Conservation (phyloP, 495 filamentous ascomycete species). For the Talaromyces nanjingensis region DNA sequence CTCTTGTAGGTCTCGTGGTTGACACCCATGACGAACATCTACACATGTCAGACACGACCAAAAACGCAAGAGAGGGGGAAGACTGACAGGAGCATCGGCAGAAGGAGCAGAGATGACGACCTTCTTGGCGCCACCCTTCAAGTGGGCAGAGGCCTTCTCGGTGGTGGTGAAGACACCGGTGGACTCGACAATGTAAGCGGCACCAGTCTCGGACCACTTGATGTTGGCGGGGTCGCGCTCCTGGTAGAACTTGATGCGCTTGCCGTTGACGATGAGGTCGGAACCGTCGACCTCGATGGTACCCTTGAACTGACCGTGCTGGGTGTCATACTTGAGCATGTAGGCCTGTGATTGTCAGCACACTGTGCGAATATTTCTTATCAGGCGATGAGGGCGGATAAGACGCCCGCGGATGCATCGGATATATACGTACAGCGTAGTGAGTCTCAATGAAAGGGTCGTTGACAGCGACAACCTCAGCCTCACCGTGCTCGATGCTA, state of each 20-base stretch:
- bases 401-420: neutral
- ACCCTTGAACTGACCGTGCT: slow-evolving; percentile 96
- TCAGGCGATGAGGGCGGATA: neutral
- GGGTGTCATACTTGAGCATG: slow-evolving; percentile 99
- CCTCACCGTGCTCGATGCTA: slow-evolving; percentile 75
- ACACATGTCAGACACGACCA: neutral
- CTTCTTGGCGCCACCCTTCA: slow-evolving; percentile 99
- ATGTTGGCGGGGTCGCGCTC: slow-evolving; percentile 88
- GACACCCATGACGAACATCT: slow-evolving; percentile 99
- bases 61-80: neutral
- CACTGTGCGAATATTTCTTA: neutral
- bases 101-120: slow-evolving; percentile 99
- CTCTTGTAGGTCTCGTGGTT: slow-evolving; percentile 90
- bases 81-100: slow-evolving; percentile 71
- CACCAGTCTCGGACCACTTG: slow-evolving; percentile 84
- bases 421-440: slow-evolving; percentile 75
- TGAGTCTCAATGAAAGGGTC: slow-evolving; percentile 98
- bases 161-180: slow-evolving; percentile 99
- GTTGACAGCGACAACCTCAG: slow-evolving; percentile 93
- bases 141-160: slow-evolving; percentile 89
- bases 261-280: slow-evolving; percentile 87
- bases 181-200: slow-evolving; percentile 95
- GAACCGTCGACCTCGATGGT: slow-evolving; percentile 64
- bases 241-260: slow-evolving; percentile 91
- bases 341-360: slow-evolving; percentile 58